Conservation (phyloP, 306 rosid genomes). For the Castanea mollissima region DNA sequence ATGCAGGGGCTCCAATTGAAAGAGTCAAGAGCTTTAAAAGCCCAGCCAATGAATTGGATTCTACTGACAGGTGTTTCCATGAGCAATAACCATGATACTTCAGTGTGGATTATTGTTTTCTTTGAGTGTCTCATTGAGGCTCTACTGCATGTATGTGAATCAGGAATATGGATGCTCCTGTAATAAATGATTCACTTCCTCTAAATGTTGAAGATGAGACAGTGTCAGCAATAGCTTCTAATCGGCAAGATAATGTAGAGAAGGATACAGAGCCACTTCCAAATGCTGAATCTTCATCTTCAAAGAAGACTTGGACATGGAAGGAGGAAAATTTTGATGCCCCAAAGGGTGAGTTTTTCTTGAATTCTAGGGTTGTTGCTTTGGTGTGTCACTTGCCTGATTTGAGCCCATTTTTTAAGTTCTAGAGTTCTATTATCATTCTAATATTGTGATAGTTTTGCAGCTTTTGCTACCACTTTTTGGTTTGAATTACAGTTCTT, state of each 20-base stretch:
- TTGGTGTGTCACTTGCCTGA: constrained; percentile 8
- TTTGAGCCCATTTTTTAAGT: constrained; percentile 2
- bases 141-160: constrained; percentile 24
- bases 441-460: constrained; percentile 1
- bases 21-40: constrained; percentile 31
- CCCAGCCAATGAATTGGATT: constrained; percentile 38
- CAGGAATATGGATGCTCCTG: constrained; percentile 45
- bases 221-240: constrained; percentile 29
- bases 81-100: constrained; percentile 5
- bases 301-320: constrained; percentile 47
- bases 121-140: constrained; percentile 7
- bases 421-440: neutral
- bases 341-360: constrained; percentile 69
- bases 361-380: constrained; percentile 5
- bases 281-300: constrained; percentile 35
- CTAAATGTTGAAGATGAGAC: constrained; percentile 37
- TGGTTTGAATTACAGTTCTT: neutral
- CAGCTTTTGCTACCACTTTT: neutral
- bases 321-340: constrained; percentile 69
- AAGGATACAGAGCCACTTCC: constrained; percentile 38
- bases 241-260: constrained; percentile 21
- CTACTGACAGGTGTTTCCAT: constrained; percentile 48
- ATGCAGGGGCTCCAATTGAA: constrained; percentile 42
- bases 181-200: constrained; percentile 34
- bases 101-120: constrained; percentile 6